Conservation (phyloP, 345 rosid genomes). For the Psidium guajava region DNA sequence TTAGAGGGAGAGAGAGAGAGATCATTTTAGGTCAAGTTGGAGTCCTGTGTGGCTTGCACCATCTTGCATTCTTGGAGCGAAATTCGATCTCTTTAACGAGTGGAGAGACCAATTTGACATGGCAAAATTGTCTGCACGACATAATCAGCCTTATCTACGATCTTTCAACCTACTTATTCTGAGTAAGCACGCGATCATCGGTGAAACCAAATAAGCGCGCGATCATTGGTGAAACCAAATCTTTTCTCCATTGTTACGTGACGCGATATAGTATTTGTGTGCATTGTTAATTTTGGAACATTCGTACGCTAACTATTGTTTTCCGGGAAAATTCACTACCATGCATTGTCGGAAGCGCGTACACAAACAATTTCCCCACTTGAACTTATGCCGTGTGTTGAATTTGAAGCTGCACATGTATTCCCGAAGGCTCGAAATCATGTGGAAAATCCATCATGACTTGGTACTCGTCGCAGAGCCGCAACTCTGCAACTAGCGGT, state of each 20-base stretch:
- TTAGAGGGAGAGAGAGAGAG: not conserved
- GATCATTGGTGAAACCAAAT: not conserved
- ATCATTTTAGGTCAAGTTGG: not conserved
- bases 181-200: not conserved
- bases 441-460: not conserved
- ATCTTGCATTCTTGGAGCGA: not conserved
- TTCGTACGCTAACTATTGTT: not conserved
- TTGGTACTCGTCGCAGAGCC: not conserved
- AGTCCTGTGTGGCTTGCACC: not conserved
- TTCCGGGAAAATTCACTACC: not conserved
- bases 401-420: not conserved
- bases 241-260: not conserved
- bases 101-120: not conserved
- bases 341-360: not conserved
- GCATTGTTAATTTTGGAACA: not conserved
- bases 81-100: not conserved
- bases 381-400: not conserved
- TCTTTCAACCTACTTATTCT: not conserved
- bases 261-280: not conserved
- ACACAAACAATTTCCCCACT: not conserved
- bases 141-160: not conserved
- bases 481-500: not conserved
- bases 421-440: not conserved
- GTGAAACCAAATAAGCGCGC: too few relatives aligned
- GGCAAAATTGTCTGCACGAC: not conserved